Base-by-base conservation (phyloP, 2,329 filamentous ascomycete species). In the Xylaria sp. region DNA sequence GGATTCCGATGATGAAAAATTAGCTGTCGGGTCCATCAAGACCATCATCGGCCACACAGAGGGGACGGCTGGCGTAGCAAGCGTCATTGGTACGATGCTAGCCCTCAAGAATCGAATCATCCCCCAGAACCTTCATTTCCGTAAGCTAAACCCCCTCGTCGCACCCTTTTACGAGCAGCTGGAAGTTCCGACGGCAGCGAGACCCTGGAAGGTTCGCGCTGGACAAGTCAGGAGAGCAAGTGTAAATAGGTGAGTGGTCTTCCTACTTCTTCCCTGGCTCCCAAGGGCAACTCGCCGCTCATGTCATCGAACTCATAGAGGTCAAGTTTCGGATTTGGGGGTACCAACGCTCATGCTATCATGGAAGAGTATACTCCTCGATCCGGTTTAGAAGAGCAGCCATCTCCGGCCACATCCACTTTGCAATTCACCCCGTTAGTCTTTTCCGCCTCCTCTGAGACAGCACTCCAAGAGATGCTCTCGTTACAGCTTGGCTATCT, bases 41-140 rank as follows among this genome's bases (percentile, higher is more conserved):
- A 70, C 64, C 0, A 42, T 68, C 1, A 61, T 79, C 0, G 77
- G 77, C 0, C 77, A 79, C 30, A 73, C 70, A 0, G 77, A 78
- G 12, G 74, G 74, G 0, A 68, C 73, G 0, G 73, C 75, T 0
- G 77, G 77, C 0, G 17, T 79, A 1, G 75, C 77, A 0, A 73
- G 66, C 1, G 3, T 67, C 8, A 50, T 67, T 2, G 24, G 42
- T 1, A 27, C 59, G 1, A 27, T 30, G 7, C 32, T 59, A 0
- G 21, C 54, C 3, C 2, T 67, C 5, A n/a, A 54, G 30, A 42
- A 63, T n/a, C 24, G 21, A 1, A 7, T 21, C 0, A 55, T 65
- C 4, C 62, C 62, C 1, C 62, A 47, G 7, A 63, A 63, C 39
- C 14, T 63, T 9, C 51, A 48, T 17, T 56, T 63, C 8, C 9